Evolutionary conservation across 768 basidiomycete genomes (phyloP).

Genomic region (Pleurotus pulmonarius): DNA sequence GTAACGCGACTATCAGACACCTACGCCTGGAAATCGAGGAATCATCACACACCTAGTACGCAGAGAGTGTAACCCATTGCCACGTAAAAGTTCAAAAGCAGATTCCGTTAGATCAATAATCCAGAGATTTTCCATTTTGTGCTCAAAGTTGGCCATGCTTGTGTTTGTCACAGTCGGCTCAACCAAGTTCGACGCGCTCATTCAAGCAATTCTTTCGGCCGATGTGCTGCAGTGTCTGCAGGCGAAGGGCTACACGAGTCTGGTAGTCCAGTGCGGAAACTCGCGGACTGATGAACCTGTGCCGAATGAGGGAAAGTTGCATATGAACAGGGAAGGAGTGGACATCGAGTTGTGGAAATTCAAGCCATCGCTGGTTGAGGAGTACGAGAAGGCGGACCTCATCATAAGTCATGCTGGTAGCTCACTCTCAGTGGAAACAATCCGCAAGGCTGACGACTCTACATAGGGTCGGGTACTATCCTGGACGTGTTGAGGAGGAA

Average conservation of each 20-base stretch:
- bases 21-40: neutral
- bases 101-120: too few relatives aligned
- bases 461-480: conserved; percentile 88
- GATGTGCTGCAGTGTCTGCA: conserved; percentile 54
- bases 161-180: conserved; percentile 88
- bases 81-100: neutral
- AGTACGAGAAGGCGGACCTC: conserved; percentile 65
- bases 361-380: conserved; percentile 65
- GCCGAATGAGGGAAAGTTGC: conserved; percentile 15
- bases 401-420: conserved; percentile 94
- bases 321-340: conserved; percentile 36
- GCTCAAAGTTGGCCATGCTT: conserved; percentile 27
- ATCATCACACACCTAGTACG: conserved; percentile 58
- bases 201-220: conserved; percentile 53
- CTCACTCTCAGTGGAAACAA: too few relatives aligned
- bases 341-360: conserved; percentile 68
- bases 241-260: conserved; percentile 48
- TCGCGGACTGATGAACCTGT: conserved; percentile 42
- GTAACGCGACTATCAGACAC: conserved; percentile 7
- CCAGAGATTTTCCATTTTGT: neutral
- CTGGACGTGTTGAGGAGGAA: conserved; percentile 76
- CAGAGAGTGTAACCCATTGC: conserved; percentile 91
- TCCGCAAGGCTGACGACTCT: neutral
- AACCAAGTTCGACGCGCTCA: conserved; percentile 77
- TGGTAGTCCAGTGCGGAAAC: conserved; percentile 80